Evolutionary conservation across 495 filamentous ascomycete genomes (phyloP), one percentile per base, ranked within the genome.

Genomic region (Clavariopsis aquatica): DNA sequence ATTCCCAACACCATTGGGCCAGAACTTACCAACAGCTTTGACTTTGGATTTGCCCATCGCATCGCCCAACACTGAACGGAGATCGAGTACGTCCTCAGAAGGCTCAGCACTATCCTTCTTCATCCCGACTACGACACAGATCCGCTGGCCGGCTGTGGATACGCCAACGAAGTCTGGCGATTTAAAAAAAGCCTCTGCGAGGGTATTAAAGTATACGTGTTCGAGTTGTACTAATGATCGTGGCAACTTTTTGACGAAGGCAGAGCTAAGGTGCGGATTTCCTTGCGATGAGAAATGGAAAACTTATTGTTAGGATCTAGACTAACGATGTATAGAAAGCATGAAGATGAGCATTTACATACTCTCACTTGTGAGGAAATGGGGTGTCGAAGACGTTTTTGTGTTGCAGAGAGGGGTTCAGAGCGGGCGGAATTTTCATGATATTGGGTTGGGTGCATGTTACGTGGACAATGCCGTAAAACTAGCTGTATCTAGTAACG

Each of bases 91-190:
- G 5, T 55, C 60, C 9, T 63, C 60, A 1, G 45, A 28, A 24
- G 22, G 22, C 13, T 56, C 60, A 17, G 9, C 19, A 12, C 10
- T 46, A 3, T 51, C 45, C 7, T 52, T 52, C 22, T 61, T 55
- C 52, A 29, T 63, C 8, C 60, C 60, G 4, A 49, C 34, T 10
- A 63, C 60, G 4, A 63, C 60, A 3, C 34, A 55, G 20, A 55
- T 63, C 51, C 9, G 52, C 7, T 63, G 60, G 51, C 24, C 52
- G 10, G 13, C n/a, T 13, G 28, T 49, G 15, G 51, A 52, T 17
- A n/a, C 22, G 0, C 9, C 34, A 8, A 56, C 60, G 9, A 28
- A 38, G 15, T 41, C 51, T 1, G 38, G 26, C 10, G 51, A 63
- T 29, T 19, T 38, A 7, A 26, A 63, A 28, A 63, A 49, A 26